Base-by-base conservation (phyloP, 495 filamentous ascomycete species). In the Penicillium paxilli region DNA sequence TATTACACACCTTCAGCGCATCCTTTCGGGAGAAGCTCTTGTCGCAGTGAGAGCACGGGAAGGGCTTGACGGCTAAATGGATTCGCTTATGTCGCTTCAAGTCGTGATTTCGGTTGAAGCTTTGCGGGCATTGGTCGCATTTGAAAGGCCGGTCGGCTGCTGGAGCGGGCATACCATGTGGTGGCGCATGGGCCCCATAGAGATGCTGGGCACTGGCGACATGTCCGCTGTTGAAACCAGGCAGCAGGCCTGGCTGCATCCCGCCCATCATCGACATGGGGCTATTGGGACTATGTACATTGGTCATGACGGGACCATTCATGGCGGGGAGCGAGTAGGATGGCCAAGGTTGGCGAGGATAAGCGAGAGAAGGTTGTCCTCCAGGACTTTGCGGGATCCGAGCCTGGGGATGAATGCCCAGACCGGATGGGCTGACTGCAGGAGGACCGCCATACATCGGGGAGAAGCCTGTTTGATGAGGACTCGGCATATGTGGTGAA, bases 21-120 rank as follows among this genome's bases (percentile, higher is more conserved):
- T 98, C 94, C 69, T 97, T 98, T 35, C 94, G 77, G 17, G 91
- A 96, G 60, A 98, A 98, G 69, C 90, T 94, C 83, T 98, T 98
- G 26, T 96, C 92, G 64, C 94, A 98, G 60, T 90, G 86, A 10
- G 70, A 80, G 64, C 94, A 98, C 0, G 94, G 92, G 68, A 91
- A 98, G 0, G 94, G 94, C 77, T 98, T 98, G 44, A 98, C 89
- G 0, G 91, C 89, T 44, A 98, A 73, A 70, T 98, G 94, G 51
- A 98, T 98, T 51, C 92, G 77, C 69, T 96, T 96, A 62, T 98
- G 94, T 40, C 94, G 83, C 69, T 98, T 98, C 49, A 98, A 74
- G 64, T 98, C 95, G 64, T 98, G 95, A 51, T 98, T 98, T 5
- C 94, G 80, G 67, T 96, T 98, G 80, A 98, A 98, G 48, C 89